Evolutionary conservation across 352 stramenopile genomes (phyloP).

Genomic region (Peronospora belbahrii): DNA sequence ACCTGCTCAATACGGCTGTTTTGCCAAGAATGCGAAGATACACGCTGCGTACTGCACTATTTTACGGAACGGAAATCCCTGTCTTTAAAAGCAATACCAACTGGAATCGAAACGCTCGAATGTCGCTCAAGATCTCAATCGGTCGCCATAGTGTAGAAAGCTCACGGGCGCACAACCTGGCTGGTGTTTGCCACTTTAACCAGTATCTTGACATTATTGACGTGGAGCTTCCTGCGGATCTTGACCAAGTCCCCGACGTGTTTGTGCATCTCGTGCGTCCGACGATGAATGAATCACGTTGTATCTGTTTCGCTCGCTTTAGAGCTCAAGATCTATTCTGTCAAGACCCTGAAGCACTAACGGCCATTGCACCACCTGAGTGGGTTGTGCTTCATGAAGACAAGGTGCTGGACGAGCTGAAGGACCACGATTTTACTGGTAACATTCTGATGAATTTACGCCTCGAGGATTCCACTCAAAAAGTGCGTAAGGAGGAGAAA

Average conservation of each 20-base stretch:
- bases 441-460: slow-evolving; percentile 76
- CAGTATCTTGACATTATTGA: slow-evolving; percentile 58
- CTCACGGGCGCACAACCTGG: slow-evolving; percentile 49
- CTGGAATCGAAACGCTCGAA: slow-evolving; percentile 65
- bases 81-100: slow-evolving; percentile 57
- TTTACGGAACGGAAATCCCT: slow-evolving; percentile 80
- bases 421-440: slow-evolving; percentile 78
- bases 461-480: slow-evolving; percentile 33
- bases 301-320: slow-evolving; percentile 80
- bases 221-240: slow-evolving; percentile 51
- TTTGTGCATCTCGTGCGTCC: slow-evolving; percentile 66
- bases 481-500: slow-evolving; percentile 23
- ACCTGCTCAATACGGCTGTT: slow-evolving; percentile 36
- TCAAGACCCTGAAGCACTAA: slow-evolving; percentile 24
- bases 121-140: slow-evolving; percentile 67
- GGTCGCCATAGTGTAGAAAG: slow-evolving; percentile 49
- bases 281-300: slow-evolving; percentile 46
- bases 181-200: slow-evolving; percentile 73
- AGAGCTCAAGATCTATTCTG: slow-evolving; percentile 60
- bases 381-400: slow-evolving; percentile 79
- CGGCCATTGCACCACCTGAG: slow-evolving; percentile 35
- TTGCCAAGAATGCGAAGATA: slow-evolving; percentile 44
- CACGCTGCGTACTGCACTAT: slow-evolving; percentile 49
- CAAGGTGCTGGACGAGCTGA: slow-evolving; percentile 63
- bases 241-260: slow-evolving; percentile 72